Base-by-base conservation (phyloP, 2,329 filamentous ascomycete species). In the Ophiocordyceps camponoti-floridani region DNA sequence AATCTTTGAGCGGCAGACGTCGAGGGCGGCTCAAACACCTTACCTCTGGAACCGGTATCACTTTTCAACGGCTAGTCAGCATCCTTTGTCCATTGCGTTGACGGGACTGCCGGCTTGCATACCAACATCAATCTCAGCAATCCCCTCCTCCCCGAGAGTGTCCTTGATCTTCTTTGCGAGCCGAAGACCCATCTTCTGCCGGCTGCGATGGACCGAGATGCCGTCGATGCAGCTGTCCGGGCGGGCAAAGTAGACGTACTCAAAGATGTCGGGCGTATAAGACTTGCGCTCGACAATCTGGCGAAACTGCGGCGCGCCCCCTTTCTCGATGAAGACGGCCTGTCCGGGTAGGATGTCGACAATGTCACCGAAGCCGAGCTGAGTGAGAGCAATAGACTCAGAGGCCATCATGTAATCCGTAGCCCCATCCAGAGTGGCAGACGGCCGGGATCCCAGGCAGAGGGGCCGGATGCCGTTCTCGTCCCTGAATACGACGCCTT, bases 391-490 rank as follows among this genome's bases (percentile, higher is more conserved):
- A 43, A 94, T 79, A 9, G 82, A 89, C 62, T 94, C 87, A 0
- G 86, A 94, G 1, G 86, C 85, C 68, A 94, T 76, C 73, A 94
- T 86, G 66, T 93, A 94, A 62, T 94, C 87, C 48, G 64, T 80
- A 6, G 77, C 78, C 4, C 73, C 68, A 33, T 74, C 70, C 37
- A 77, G 47, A 0, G 70, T 81, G 13, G 68, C 62, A 1, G 83
- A 86, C 1, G 76, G 72, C 45, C 86, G 75, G 43, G 78, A 83
- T 40, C 87, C 87, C 10, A 94, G 65, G 42, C 84, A 75, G 50
- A 94, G 74, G 3, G 87, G 87, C 12, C 87, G 82, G 56, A 91
- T 91, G 44, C 84, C 85, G 37, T 40, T 40, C 37, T 40, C 37
- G 19, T 40, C 37, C 12, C 37, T 40, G 16, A 10, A 40, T 40